These are phyloP conservation scores for Cladorrhinum sp. DNA, from an alignment of 2,329 filamentous ascomycete genomes.

Conservation along the genomic window DNA sequence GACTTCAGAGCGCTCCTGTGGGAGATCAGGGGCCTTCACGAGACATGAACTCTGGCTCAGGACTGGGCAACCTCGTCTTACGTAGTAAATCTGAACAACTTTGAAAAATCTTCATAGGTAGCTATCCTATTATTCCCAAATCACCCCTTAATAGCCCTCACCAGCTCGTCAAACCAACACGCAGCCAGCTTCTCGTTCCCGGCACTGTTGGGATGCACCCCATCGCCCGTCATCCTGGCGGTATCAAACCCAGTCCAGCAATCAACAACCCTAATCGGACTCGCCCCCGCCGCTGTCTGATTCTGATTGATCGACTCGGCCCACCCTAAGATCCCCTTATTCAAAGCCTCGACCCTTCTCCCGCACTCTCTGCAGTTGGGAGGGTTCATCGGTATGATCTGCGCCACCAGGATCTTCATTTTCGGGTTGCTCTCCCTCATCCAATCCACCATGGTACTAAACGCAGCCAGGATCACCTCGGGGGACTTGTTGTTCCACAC, in stretches of 20 bases:
- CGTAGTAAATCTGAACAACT: too few relatives aligned
- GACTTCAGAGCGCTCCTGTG: too few relatives aligned
- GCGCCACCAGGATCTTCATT: slow-evolving; percentile 33
- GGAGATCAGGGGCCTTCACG: too few relatives aligned
- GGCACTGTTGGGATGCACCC: slow-evolving; percentile 34
- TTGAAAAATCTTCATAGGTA: too few relatives aligned
- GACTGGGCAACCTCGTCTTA: too few relatives aligned
- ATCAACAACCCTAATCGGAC: slow-evolving; percentile 35
- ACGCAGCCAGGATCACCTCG: slow-evolving; percentile 36
- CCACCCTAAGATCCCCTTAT: slow-evolving; percentile 33
- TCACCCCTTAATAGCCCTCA: slow-evolving; percentile 13
- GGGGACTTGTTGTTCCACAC: slow-evolving; percentile 35
- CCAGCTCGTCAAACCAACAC: slow-evolving; percentile 28
- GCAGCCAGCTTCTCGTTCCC: slow-evolving; percentile 33
- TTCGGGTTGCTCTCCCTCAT: slow-evolving; percentile 40
- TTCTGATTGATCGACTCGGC: slow-evolving; percentile 27
- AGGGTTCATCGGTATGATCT: slow-evolving; percentile 35
- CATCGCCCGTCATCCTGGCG: slow-evolving; percentile 31
- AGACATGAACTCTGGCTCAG: too few relatives aligned
- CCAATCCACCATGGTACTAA: slow-evolving; percentile 37
- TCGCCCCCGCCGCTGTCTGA: too few relatives aligned
- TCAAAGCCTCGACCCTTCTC: slow-evolving; percentile 26
- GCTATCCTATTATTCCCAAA: too few relatives aligned
- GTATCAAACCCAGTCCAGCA: slow-evolving; percentile 34
- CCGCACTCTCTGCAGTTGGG: slow-evolving; percentile 29